These are phyloP conservation scores for Fusarium sp. DNA, from an alignment of 2,329 filamentous ascomycete genomes.

Conservation along the genomic window DNA sequence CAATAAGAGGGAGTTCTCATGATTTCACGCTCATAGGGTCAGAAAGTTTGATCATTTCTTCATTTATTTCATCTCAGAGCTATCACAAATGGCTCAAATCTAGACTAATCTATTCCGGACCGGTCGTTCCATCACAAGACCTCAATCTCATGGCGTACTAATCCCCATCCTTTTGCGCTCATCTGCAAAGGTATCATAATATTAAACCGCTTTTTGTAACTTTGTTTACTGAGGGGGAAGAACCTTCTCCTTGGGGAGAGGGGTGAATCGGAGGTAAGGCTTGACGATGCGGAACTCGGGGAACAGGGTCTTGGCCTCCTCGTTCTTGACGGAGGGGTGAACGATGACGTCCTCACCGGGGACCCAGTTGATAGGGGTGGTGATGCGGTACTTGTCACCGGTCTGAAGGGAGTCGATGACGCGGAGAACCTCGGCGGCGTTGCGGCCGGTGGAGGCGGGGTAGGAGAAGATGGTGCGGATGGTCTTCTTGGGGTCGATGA, in stretches of 20 bases:
- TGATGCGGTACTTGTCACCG: slow-evolving; percentile 88
- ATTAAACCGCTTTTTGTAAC: slow-evolving; percentile 12
- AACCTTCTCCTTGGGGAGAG: slow-evolving; percentile 66
- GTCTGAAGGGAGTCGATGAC: slow-evolving; percentile 84
- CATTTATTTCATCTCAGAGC: slow-evolving; percentile 39
- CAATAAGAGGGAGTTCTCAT: background rate
- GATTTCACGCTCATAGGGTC: background rate
- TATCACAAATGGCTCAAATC: slow-evolving; percentile 38
- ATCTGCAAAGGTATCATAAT: slow-evolving; percentile 45
- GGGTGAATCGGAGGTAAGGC: slow-evolving; percentile 80
- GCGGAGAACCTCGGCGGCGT: slow-evolving; percentile 82
- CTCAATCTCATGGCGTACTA: slow-evolving; percentile 32
- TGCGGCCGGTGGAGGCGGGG: slow-evolving; percentile 89
- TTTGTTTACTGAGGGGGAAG: slow-evolving; percentile 29
- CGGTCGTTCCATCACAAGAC: slow-evolving; percentile 33
- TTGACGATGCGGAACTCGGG: slow-evolving; percentile 77
- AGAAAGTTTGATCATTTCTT: slow-evolving; percentile 37
- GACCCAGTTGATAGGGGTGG: slow-evolving; percentile 91
- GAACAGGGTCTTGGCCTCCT: slow-evolving; percentile 89
- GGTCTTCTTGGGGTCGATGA: slow-evolving; percentile 94
- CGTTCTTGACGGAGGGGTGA: slow-evolving; percentile 82
- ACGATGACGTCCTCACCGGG: slow-evolving; percentile 93
- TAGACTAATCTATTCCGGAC: slow-evolving; percentile 7
- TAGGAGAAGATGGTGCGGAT: slow-evolving; percentile 94
- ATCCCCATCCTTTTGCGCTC: slow-evolving; percentile 17